Base-by-base conservation (phyloP, 306 rosid genomes). In the Chamaecrista fasciculata region DNA sequence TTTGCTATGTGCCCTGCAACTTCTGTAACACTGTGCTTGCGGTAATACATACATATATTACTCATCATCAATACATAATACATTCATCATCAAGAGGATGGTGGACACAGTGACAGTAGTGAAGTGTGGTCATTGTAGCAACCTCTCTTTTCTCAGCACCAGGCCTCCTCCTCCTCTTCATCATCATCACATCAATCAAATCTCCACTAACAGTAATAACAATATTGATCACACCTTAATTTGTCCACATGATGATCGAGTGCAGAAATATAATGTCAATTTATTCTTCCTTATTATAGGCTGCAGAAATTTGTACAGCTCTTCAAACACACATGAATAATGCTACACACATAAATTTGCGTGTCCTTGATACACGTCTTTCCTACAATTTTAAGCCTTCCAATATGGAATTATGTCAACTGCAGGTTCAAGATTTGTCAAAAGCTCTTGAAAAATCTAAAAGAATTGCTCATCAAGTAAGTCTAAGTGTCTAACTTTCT, bases 291-390 rank as follows among this genome's bases (percentile, higher is more conserved):
- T 42, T 78, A n/a, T n/a, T n/a, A 62, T 62, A 92, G 98, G 98
- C 96, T 69, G 98, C 90, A 83, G 98, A 90, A 88, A 90, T 92
- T 70, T 92, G 98, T 79, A 95, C 86, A 56, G 96, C 96, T 77
- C 96, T 92, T 61, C 98, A 92, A 64, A 92, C 96, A 10, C 98
- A 92, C 71, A 92, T 92, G 81, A 92, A 92, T 65, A 96, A 92
- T 46, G 96, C 90, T 67, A 90, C 90, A 96, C n/a, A n/a, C n/a
- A n/a, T n/a, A n/a, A n/a, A n/a, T n/a, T 73, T 92, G 75, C 88
- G 96, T 90, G 87, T 80, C 87, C 98, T 37, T 90, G 87, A 81
- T n/a, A 84, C 91, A 46, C 78, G 88, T 42, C 52, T 84, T 76
- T 70, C 89, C 24, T 74, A 71, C 77, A 85, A 76, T 71, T 69